A percentile compares a stretch with the other conserved stretches of the same genome.
Conservation (phyloP, 2,329 filamentous ascomycete genomes). For the Hypocrella siamensis region DNA sequence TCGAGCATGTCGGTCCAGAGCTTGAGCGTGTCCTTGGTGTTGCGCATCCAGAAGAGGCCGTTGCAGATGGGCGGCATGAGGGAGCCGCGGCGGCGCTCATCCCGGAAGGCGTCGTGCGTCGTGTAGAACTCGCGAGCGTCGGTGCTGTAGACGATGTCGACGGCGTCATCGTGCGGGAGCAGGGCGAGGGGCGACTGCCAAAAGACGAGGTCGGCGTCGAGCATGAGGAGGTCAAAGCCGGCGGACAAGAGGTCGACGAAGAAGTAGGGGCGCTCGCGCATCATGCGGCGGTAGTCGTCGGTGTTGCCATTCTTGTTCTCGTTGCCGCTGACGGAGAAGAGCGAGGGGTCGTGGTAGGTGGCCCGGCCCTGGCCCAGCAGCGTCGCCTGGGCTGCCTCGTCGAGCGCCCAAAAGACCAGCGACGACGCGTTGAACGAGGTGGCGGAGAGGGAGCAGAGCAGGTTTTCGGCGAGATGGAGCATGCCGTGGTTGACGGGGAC, state of each 20-base stretch:
- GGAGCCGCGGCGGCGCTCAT: background rate
- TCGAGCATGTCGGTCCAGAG: conserved; percentile 1
- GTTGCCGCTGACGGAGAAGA: background rate
- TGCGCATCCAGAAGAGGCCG: conserved; percentile 2
- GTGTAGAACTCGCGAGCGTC: conserved; percentile 2
- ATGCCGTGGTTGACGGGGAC: conserved; percentile 2
- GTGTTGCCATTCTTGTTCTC: conserved; percentile 1
- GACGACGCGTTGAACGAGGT: background rate
- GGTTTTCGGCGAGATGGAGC: conserved; percentile 1
- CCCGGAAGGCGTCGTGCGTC: background rate
- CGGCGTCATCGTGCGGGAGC: background rate
- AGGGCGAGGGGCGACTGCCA: conserved; percentile 1
- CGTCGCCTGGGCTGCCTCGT: background rate
- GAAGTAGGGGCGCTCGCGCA: conserved; percentile 1
- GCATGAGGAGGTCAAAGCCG: conserved; percentile 1
- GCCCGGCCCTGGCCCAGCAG: background rate
- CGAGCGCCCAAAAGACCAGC: conserved; percentile 1
- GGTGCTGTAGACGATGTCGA: conserved; percentile 2
- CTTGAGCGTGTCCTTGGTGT: conserved; percentile 1
- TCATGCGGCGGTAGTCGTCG: background rate
- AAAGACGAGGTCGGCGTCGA: conserved; percentile 1
- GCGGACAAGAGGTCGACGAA: conserved; percentile 1
- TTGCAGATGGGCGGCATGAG: conserved; percentile 2
- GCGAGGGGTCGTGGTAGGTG: background rate
- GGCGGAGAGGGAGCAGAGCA: conserved; percentile 1